Base-by-base conservation (phyloP, 148 eudicot genomes). In the Rhododendron molle region DNA sequence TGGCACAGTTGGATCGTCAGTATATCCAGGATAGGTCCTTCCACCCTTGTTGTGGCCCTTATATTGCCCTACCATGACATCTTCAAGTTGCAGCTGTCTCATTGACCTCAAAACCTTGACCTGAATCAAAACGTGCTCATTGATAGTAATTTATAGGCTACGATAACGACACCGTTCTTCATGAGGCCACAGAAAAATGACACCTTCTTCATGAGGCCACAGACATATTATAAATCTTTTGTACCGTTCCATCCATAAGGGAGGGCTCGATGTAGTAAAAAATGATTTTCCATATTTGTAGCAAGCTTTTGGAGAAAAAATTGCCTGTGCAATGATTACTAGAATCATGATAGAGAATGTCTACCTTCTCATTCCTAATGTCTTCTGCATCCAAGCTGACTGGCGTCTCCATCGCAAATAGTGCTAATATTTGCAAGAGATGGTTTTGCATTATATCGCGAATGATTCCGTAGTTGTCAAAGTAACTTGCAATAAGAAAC, bases 381-480 rank as follows among this genome's bases (percentile, higher is more conserved):
- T 96, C 98, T 88, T 96, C 98, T 0, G 94, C 98, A 87, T 96
- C 98, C 90, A 96, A 89, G 91, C 94, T 94, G 82, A 96, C 95
- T 20, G 98, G 98, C 36, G 98, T 92, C 88, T 96, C 98, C 98
- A 96, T 96, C 5, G 98, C 98, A 86, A 96, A 93, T 80, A 96
- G 89, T n/a, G 98, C 90, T 73, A 96, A 92, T 30, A 93, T 96
- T 90, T 96, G 98, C 85, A 96, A 88, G n/a, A 96, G 93, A 86
- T 96, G 98, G 81, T 93, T 96, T 88, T 96, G 98, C 93, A 96
- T 93, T 76, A 96, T 93, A 85, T 96, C 98, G 44, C 98, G 91
- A 85, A 96, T 93, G 38, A 96, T 96, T 85, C 98, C 98, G 47
- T 96, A 94, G 79, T 88, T 86, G 88, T 96, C 94, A 76, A 93